Conservation (phyloP, 164 flowering plant species). For the Akebia trifoliata region DNA sequence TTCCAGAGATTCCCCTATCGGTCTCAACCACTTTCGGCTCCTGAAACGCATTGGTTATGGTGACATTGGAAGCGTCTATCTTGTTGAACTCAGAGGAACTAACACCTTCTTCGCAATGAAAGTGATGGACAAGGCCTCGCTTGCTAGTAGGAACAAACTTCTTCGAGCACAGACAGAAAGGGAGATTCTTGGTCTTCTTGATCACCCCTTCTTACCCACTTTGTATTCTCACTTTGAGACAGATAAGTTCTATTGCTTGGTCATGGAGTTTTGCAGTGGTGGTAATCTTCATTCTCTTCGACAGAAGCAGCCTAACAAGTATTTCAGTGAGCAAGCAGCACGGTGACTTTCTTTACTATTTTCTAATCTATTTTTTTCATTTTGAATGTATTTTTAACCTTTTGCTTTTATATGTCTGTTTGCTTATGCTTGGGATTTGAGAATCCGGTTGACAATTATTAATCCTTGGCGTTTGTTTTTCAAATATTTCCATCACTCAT, state of each 20-base stretch:
- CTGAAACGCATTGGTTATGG: constrained; percentile 72
- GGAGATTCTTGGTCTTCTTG: constrained; percentile 67
- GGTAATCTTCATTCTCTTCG: constrained; percentile 74
- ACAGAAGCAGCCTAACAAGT: constrained; percentile 65
- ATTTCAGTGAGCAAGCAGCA: constrained; percentile 66
- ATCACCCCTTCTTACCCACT: constrained; percentile 76
- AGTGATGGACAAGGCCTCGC: constrained; percentile 61
- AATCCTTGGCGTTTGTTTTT: no score
- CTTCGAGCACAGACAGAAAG: constrained; percentile 63
- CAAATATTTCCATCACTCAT: no score
- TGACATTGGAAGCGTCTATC: constrained; percentile 77
- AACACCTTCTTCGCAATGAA: constrained; percentile 44
- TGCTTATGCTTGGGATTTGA: neutral
- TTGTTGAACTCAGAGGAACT: constrained; percentile 61
- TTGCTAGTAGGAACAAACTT: constrained; percentile 61
- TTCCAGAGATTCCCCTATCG: constrained; percentile 40
- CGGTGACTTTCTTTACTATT: constrained; percentile 28
- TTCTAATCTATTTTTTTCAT: neutral
- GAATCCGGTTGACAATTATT: no score
- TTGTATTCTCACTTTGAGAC: no score
- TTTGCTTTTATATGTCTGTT: neutral
- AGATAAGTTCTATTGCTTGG: constrained; percentile 65
- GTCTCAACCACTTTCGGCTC: constrained; percentile 54
- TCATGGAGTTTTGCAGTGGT: constrained; percentile 81
- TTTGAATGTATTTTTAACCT: neutral